Base-by-base conservation (phyloP, 352 stramenopile species). In the Phytophthora capsici region DNA sequence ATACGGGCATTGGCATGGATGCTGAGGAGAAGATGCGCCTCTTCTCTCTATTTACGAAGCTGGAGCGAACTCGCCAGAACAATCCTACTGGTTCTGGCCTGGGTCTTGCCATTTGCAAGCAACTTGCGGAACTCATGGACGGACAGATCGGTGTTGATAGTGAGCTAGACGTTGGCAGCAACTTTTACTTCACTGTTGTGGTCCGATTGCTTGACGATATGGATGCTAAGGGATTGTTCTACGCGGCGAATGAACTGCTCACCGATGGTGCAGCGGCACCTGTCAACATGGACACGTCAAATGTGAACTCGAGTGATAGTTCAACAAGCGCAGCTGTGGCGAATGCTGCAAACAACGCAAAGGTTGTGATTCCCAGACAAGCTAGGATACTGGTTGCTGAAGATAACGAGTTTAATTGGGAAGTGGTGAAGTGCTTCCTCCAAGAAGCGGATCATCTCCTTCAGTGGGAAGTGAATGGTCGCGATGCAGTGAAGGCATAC, bases 41-140 rank as follows among this genome's bases (percentile, higher is more conserved):
- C 12, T 96, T 94, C 51, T 91, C 80, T 16, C 66, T 92, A 8
- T 96, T 94, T 58, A 95, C 83, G 10, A 93, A 94, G 43, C 53
- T 93, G 25, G 85, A 94, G 59, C 80, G 82, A 12, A 93, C 85
- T 6, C 74, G 79, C 17, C 86, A 91, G 63, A 94, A 94, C 68
- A 96, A 95, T 41, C 87, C 87, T 26, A 95, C 87, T n/a, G 87
- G 87, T 2, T 95, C 87, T 13, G 89, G 89, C 6, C 69, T 97
- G 7, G 89, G 89, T 8, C 71, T 97, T 43, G 86, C 86, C 8
- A 96, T 97, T 49, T 96, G 86, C 61, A 95, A 95, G 61, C 85
- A 95, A 57, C 83, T 97, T 26, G 86, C 89, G 7, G 86, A 96
- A 57, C 72, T 95, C 19, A 97, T 97, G 89, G 88, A 91, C 56